Percentiles rank a stretch among this genome's conserved stretches.
Conservation (phyloP, 352 stramenopile genomes). For the Globisporangium ultimum region DNA sequence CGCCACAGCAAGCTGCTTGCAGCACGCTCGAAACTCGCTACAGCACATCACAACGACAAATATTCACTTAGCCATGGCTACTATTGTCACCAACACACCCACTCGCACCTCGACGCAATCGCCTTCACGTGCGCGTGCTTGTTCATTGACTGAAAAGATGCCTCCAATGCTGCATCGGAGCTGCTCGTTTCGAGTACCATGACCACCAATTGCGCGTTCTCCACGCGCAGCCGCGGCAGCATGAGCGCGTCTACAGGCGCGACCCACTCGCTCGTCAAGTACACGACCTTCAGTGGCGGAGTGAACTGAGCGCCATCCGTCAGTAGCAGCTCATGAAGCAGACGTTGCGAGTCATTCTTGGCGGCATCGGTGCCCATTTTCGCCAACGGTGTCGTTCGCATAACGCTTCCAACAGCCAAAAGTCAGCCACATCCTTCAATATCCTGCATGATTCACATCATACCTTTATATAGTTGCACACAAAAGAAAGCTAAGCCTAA, state of each 20-base stretch:
- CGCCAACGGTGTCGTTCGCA: not conserved
- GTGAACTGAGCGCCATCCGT: not conserved
- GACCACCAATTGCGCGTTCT: constrained; percentile 13
- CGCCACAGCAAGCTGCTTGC: constrained; percentile 38
- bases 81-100: not conserved
- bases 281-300: constrained; percentile 10
- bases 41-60: not conserved
- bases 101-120: constrained; percentile 3
- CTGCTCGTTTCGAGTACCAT: constrained; percentile 13
- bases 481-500: too few relatives aligned
- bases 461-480: too few relatives aligned
- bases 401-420: too few relatives aligned
- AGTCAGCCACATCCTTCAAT: too few relatives aligned
- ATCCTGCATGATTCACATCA: too few relatives aligned
- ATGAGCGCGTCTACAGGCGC: constrained; percentile 28
- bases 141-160: too few relatives aligned
- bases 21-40: constrained; percentile 37
- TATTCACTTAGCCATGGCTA: too few relatives aligned
- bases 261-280: constrained; percentile 49
- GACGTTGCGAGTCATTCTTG: not conserved
- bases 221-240: constrained; percentile 14
- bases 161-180: not conserved
- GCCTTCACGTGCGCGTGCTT: not conserved
- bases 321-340: not conserved
- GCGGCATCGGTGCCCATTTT: not conserved